These are phyloP conservation scores for Colletotrichum scovillei DNA, from an alignment of 2,329 filamentous ascomycete genomes.

Conservation along the genomic window DNA sequence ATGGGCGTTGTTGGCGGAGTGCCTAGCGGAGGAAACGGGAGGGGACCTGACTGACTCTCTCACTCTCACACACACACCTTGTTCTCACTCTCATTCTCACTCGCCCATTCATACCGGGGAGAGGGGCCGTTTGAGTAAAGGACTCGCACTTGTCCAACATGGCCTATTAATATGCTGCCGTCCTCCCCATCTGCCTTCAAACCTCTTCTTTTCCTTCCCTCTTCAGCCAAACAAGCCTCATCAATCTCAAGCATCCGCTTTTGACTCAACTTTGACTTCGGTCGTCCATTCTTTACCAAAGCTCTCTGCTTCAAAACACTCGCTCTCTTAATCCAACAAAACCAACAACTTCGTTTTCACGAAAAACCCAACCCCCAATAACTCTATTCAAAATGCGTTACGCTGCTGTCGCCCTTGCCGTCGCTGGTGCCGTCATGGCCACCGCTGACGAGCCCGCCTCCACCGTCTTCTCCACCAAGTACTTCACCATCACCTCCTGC, in stretches of 20 bases:
- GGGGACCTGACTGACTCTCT: constrained; percentile 39
- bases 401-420: constrained; percentile 61
- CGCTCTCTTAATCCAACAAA: constrained; percentile 44
- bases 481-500: constrained; percentile 66
- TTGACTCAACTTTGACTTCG: constrained; percentile 63
- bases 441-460: constrained; percentile 41
- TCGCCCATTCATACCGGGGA: constrained; percentile 25
- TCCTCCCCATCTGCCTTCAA: constrained; percentile 44
- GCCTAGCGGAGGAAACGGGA: constrained; percentile 19
- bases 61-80: no score
- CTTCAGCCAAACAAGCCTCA: constrained; percentile 58
- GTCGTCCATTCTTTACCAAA: constrained; percentile 67
- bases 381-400: constrained; percentile 71
- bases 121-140: constrained; percentile 20
- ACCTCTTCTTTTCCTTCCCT: constrained; percentile 43
- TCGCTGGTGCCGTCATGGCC: constrained; percentile 57
- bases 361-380: constrained; percentile 39
- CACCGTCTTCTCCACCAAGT: constrained; percentile 68
- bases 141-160: constrained; percentile 33
- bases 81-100: no score
- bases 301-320: constrained; percentile 45
- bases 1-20: constrained; percentile 1
- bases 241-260: constrained; percentile 48
- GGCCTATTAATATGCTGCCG: constrained; percentile 60
- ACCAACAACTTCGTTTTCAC: constrained; percentile 42